These are phyloP conservation scores for Tephrocybe sp. DNA, from an alignment of 768 basidiomycete genomes.

Conservation along the genomic window DNA sequence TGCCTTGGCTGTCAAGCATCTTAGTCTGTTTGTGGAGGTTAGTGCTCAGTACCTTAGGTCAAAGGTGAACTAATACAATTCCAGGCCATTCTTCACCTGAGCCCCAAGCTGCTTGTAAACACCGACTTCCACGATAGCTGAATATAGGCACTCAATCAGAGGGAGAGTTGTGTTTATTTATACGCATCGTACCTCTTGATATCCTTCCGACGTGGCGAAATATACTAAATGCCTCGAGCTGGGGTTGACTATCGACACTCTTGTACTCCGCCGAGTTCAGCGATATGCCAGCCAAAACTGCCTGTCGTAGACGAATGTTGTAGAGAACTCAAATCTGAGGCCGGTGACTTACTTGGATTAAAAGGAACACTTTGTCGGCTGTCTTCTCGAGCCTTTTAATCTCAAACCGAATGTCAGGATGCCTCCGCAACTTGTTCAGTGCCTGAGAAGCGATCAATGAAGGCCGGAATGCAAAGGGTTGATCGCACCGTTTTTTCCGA, in stretches of 20 bases:
- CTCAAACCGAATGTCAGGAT: slow-evolving; percentile 79
- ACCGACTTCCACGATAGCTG: slow-evolving; percentile 79
- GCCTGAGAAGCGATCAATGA: slow-evolving; percentile 24
- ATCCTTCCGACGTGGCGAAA: slow-evolving; percentile 79
- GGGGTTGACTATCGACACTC: slow-evolving; percentile 65
- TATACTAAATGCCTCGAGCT: slow-evolving; percentile 64
- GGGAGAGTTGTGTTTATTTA: not conserved
- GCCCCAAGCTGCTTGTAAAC: slow-evolving; percentile 61
- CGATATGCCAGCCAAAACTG: slow-evolving; percentile 68
- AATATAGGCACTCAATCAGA: slow-evolving; percentile 2
- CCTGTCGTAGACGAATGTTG: slow-evolving; percentile 37
- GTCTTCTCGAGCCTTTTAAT: slow-evolving; percentile 68
- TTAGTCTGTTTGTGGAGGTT: slow-evolving; percentile 44
- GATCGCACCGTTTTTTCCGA: slow-evolving; percentile 68
- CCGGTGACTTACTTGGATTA: slow-evolving; percentile 61
- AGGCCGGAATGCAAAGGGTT: not conserved
- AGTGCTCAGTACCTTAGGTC: not conserved
- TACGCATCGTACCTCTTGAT: slow-evolving; percentile 53
- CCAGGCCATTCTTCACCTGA: slow-evolving; percentile 69
- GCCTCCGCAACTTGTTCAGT: slow-evolving; percentile 65
- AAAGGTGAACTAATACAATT: slow-evolving; percentile 50
- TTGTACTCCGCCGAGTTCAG: slow-evolving; percentile 69
- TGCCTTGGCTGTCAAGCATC: slow-evolving; percentile 77
- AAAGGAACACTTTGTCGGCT: slow-evolving; percentile 74
- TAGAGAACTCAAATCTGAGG: not conserved